A percentile compares a stretch with the other conserved stretches of the same genome.
Evolutionary conservation across 805 yeast genomes (phyloP).

Genomic region (Kodamaea kaohsiungensis): DNA sequence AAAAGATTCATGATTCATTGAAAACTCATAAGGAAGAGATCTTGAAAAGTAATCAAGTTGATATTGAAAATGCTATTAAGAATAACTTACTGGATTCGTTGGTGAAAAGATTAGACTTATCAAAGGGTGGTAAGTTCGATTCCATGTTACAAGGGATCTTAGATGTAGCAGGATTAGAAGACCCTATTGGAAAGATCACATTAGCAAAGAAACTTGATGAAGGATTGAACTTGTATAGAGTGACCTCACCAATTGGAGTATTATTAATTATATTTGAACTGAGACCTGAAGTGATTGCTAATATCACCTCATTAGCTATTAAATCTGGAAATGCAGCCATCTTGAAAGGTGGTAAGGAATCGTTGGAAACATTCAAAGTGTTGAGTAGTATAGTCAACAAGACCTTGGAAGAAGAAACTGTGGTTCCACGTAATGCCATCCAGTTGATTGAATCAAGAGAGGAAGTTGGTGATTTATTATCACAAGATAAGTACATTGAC

Average conservation of each 20-base stretch:
- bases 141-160: slow-evolving; percentile 91
- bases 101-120: slow-evolving; percentile 80
- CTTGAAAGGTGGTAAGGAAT: slow-evolving; percentile 96
- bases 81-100: slow-evolving; percentile 67
- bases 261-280: slow-evolving; percentile 90
- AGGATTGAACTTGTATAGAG: slow-evolving; percentile 77
- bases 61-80: slow-evolving; percentile 68
- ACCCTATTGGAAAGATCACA: slow-evolving; percentile 89
- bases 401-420: slow-evolving; percentile 57
- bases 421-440: slow-evolving; percentile 77
- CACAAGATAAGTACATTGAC: slow-evolving; percentile 88
- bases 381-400: slow-evolving; percentile 71
- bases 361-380: slow-evolving; percentile 76
- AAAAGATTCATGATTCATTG: slow-evolving; percentile 71
- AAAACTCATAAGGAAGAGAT: slow-evolving; percentile 59
- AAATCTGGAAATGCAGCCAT: slow-evolving; percentile 97
- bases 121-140: slow-evolving; percentile 82
- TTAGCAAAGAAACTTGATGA: slow-evolving; percentile 86
- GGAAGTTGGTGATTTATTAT: slow-evolving; percentile 80
- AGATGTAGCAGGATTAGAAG: slow-evolving; percentile 86
- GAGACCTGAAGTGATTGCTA: slow-evolving; percentile 98
- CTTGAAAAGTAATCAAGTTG: slow-evolving; percentile 70
- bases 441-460: slow-evolving; percentile 88
- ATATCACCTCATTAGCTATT: slow-evolving; percentile 91
- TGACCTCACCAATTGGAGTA: slow-evolving; percentile 95